Conservation (phyloP, 2,329 filamentous ascomycete genomes). For the Triangularia verruculosa region DNA sequence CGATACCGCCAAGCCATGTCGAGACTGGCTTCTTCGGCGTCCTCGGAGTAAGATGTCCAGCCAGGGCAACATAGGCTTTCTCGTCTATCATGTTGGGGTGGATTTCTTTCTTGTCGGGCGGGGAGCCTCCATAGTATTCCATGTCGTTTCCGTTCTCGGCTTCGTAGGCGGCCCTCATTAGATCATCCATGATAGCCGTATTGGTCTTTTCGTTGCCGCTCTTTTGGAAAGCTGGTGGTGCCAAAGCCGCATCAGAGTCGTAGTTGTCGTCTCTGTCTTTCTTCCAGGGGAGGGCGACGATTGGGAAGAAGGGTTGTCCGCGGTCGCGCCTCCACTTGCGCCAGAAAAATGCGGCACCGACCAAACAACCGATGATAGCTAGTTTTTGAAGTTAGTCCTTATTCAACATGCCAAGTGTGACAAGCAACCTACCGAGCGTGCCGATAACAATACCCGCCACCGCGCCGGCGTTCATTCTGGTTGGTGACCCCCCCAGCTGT, state of each 20-base stretch:
- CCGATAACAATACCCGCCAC: conserved; percentile 23
- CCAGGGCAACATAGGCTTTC: conserved; percentile 22
- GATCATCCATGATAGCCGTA: conserved; percentile 26
- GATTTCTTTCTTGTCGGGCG: background rate
- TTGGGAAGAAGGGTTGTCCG: conserved; percentile 15
- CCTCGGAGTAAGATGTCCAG: conserved; percentile 10
- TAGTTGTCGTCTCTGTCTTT: background rate
- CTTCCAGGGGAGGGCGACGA: background rate
- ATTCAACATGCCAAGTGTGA: background rate
- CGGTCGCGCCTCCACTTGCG: conserved; percentile 17
- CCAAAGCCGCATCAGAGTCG: background rate
- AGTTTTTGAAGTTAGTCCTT: conserved; percentile 12
- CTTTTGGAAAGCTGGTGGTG: background rate
- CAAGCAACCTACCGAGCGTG: conserved; percentile 18
- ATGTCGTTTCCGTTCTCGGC: conserved; percentile 18
- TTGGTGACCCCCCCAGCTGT: background rate
- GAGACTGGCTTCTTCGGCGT: conserved; percentile 15
- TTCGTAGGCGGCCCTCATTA: conserved; percentile 25
- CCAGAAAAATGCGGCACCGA: conserved; percentile 18
- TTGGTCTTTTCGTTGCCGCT: conserved; percentile 22
- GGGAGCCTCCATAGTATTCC: conserved; percentile 4
- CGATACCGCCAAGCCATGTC: conserved; percentile 21
- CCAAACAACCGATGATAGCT: conserved; percentile 21
- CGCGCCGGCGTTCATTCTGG: conserved; percentile 9
- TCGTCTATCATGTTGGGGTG: conserved; percentile 18